These are phyloP conservation scores for Epichloe sylvatica DNA, from an alignment of 2,329 filamentous ascomycete genomes.

Conservation along the genomic window DNA sequence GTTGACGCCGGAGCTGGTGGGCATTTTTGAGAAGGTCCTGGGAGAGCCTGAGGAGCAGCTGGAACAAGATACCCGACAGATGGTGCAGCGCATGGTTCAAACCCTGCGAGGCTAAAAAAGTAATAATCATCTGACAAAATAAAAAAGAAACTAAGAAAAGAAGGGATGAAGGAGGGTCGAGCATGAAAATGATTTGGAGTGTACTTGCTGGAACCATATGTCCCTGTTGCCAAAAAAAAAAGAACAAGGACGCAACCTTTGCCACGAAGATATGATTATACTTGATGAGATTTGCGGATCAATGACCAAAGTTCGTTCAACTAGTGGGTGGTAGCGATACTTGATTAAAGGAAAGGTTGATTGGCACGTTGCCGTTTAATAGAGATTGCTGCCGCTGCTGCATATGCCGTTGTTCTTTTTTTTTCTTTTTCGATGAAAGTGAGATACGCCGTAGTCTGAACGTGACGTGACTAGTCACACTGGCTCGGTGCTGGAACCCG, in stretches of 20 bases:
- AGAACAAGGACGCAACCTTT: not conserved
- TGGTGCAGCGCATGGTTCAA: slow-evolving; percentile 51
- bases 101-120: slow-evolving; percentile 15
- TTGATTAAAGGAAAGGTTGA: not conserved
- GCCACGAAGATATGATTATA: slow-evolving; percentile 5
- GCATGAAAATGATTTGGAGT: not conserved
- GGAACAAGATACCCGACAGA: slow-evolving; percentile 52
- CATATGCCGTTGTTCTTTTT: no score
- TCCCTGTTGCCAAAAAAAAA: not conserved
- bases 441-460: no score
- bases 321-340: slow-evolving; percentile 1
- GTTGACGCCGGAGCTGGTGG: slow-evolving; percentile 55
- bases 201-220: not conserved
- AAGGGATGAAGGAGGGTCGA: not conserved
- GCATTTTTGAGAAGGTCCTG: slow-evolving; percentile 60
- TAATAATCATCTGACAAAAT: not conserved
- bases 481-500: not conserved
- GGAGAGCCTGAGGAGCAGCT: slow-evolving; percentile 61
- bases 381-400: not conserved
- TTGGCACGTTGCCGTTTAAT: not conserved
- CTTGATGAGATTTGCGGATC: slow-evolving; percentile 5
- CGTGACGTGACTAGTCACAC: no score
- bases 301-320: not conserved
- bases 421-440: no score
- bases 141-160: not conserved